Evolutionary conservation across 345 rosid genomes (phyloP), one percentile per base, ranked within the genome.

Genomic region (Hibiscus tridactylites): DNA sequence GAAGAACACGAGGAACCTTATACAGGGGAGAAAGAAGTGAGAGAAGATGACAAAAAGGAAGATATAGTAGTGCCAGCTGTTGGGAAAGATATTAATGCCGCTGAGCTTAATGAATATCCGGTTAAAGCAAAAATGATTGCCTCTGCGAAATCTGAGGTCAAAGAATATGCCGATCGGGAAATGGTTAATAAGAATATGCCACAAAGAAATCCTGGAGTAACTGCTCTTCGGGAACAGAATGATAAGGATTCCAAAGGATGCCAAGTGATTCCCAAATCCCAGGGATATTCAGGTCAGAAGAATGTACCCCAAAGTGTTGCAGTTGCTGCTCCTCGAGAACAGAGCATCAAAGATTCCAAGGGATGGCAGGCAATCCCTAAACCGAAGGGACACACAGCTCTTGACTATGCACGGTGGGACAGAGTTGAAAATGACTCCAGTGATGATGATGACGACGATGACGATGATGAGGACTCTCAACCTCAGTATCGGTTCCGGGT

Each of bases 281-380:
- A 88, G 86, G 98, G 96, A 46, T 96, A 91, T n/a, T 10, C 46
- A 5, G 70, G 53, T 26, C 74, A 63, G 61, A 79, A 33, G 46
- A 56, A 71, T 24, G 81, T 74, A 62, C 78, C 81, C 33, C 71
- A 69, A 65, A 82, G 64, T 29, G 57, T 52, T 67, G 79, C 21
- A 73, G 82, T 69, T 73, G 70, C 31, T 35, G 68, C 65, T 21
- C 66, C 77, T 47, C 71, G 62, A 71, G 80, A 83, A 44, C 81
- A 77, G 47, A 73, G 47, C 69, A 68, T 68, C 73, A 88, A 86
- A 78, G 82, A 80, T 44, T 77, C 93, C 37, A 81, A 81, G 17
- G 98, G 88, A 71, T 94, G 97, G 98, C 85, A 88, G 79, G 84
- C 97, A 6, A 94, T 91, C 65, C 98, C 98, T 39, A 94, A 91